Percentiles rank a stretch among this genome's conserved stretches.
Evolutionary conservation across 805 yeast genomes (phyloP).

Genomic region (Starmerella davenportii): DNA sequence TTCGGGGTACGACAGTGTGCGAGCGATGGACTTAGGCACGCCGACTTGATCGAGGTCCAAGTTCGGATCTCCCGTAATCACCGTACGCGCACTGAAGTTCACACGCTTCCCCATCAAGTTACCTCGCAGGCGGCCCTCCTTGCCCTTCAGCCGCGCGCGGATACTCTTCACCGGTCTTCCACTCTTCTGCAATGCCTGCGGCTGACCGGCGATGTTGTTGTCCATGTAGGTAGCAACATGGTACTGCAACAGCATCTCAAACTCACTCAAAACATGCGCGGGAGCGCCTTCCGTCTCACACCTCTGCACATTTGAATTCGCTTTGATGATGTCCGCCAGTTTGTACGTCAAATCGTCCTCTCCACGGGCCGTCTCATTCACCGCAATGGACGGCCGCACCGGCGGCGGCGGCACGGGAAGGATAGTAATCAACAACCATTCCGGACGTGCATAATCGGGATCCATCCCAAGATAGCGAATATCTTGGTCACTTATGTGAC

Average conservation of each 20-base stretch:
- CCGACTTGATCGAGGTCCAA: conserved; percentile 96
- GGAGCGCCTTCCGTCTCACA: conserved; percentile 98
- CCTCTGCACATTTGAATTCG: conserved; percentile 91
- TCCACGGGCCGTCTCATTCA: conserved; percentile 94
- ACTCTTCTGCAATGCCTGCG: conserved; percentile 94
- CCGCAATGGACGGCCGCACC: conserved; percentile 95
- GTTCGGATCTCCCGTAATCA: conserved; percentile 97
- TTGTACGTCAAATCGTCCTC: conserved; percentile 98
- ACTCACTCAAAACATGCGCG: conserved; percentile 91
- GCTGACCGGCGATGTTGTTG: conserved; percentile 98
- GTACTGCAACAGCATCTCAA: conserved; percentile 84
- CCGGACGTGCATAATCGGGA: conserved; percentile 95
- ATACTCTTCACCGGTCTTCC: conserved; percentile 98
- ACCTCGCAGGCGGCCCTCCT: conserved; percentile 87
- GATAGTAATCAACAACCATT: conserved; percentile 95
- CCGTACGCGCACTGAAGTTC: conserved; percentile 96
- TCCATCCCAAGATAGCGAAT: conserved; percentile 69
- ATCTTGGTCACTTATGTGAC: conserved; percentile 76
- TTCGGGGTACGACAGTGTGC: conserved; percentile 90
- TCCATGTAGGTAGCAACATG: conserved; percentile 99
- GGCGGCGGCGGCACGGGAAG: conserved; percentile 99
- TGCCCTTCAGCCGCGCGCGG: conserved; percentile 98
- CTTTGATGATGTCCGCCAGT: conserved; percentile 88
- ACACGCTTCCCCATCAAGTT: conserved; percentile 99
- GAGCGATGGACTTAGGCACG: conserved; percentile 91